Evolutionary conservation across 169 alveolate species (phyloP), one percentile per base, ranked within the genome.

Genomic region (Theileria parva): DNA sequence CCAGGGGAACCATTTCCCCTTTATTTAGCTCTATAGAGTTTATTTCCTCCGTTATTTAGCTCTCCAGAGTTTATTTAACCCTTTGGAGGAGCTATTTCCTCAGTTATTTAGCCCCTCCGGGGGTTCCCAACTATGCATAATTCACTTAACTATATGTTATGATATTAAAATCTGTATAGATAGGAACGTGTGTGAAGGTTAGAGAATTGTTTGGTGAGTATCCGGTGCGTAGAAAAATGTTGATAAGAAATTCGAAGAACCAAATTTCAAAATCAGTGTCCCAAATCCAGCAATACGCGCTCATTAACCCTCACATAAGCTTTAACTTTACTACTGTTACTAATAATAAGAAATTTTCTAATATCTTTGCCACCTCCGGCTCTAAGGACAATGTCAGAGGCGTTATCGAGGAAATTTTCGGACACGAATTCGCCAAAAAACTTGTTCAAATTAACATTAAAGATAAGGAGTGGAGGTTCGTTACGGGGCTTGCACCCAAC

Each of bases 241-340:
- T 85, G 78, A 50, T 78, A 5, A 85, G 77, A 71, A 55, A 37
- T 53, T 37, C 66, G 0, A 78, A 77, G 66, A n/a, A 37, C 13
- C 76, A 78, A 7, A n/a, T 69, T 12, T 9, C 86, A 17, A 77
- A 66, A 9, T 53, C 63, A 21, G 87, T 85, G 1, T 48, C 50
- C 8, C 74, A 71, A 30, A 69, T 85, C 28, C 91, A 85, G 70
- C 91, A 85, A 44, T 85, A 85, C 50, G 83, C 91, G 5, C 80
- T 85, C 39, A 73, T 85, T 5, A 68, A 85, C 27, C 91, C 91
- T 19, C 70, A 74, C 7, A 85, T 78, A 13, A 39, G 87, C 13
- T 77, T 85, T 63, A 85, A 85, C 51, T 32, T 44, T 30, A 21
- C 91, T 17, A 53, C 87, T 48, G 51, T 27, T 27, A 61, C 44